Evolutionary conservation across 192 early-diverging fungal genomes (phyloP), one percentile per base, ranked within the genome.

Genomic region (Podila horticola): DNA sequence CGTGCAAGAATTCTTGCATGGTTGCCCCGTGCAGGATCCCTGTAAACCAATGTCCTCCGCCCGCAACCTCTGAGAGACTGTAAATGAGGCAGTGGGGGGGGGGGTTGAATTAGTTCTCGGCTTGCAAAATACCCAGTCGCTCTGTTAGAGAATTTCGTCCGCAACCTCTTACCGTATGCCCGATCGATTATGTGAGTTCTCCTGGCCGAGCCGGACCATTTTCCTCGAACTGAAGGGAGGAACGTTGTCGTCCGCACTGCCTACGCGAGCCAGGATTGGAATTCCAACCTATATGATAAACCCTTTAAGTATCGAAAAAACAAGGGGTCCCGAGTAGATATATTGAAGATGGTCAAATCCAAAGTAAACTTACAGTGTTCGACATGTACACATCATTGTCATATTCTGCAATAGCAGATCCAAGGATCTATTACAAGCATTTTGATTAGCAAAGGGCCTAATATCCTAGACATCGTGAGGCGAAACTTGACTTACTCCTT

Each of bases 351-450:
- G 50, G 36, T 7, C n/a, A 33, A 65, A 4, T 10, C 24, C 20
- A 10, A 10, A 0, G 31, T 26, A 20, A 30, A 50, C 75, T 60
- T 86, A 91, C 90, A 69, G 92, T 71, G 63, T 94, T 94, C 4
- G 91, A 74, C 30, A 89, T 69, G 62, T 94, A 90, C 10, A 94
- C 63, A 79, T 94, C 92, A 45, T 93, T 89, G 62, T 94, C 91
- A 73, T 90, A 90, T 83, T 94, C 93, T 9, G 86, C 83, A 63
- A 94, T 93, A 1, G 92, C 89, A 1, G 90, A 85, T 75, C 93
- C 93, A 33, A 94, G 67, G 2, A 94, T 74, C 91, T 92, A 45
- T 17, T 30, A 24, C 17, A 31, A 1, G 0, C n/a, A 58, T 19
- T 12, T 28, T 5, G 5, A 59, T 30, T 49, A 26, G 10, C 33